These are phyloP conservation scores for Pseudonitzschia pungens DNA, from an alignment of 108 stramenopile species.

Conservation along the genomic window DNA sequence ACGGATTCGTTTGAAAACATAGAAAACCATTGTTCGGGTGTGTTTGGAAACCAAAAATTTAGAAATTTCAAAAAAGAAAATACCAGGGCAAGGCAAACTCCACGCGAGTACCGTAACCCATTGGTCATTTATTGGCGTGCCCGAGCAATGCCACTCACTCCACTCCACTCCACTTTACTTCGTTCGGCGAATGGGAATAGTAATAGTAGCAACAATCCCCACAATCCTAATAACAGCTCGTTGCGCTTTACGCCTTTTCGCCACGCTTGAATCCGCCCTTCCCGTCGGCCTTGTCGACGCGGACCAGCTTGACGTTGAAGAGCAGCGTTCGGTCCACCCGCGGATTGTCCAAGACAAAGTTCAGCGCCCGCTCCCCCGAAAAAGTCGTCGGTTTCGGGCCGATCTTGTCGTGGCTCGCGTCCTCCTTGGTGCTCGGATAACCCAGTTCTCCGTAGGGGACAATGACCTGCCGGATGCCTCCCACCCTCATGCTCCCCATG, in stretches of 20 bases:
- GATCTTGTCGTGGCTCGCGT: slow-evolving; percentile 71
- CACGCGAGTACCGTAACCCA: too few relatives aligned
- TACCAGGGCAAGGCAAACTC: too few relatives aligned
- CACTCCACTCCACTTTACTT: background rate
- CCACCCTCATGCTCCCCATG: slow-evolving; percentile 71
- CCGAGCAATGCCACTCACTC: too few relatives aligned
- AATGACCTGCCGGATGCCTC: slow-evolving; percentile 87
- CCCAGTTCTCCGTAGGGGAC: slow-evolving; percentile 79
- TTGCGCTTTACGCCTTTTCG: slow-evolving; percentile 9
- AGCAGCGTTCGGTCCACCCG: slow-evolving; percentile 88
- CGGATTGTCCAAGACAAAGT: slow-evolving; percentile 92
- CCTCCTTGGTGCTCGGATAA: slow-evolving; percentile 59
- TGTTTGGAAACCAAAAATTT: too few relatives aligned
- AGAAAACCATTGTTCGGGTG: too few relatives aligned
- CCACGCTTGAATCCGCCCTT: slow-evolving; percentile 73
- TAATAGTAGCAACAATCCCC: too few relatives aligned
- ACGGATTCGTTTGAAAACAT: too few relatives aligned
- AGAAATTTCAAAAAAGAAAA: too few relatives aligned
- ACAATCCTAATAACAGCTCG: too few relatives aligned
- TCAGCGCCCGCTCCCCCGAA: slow-evolving; percentile 82
- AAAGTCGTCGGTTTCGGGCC: slow-evolving; percentile 93
- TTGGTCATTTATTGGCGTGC: too few relatives aligned
- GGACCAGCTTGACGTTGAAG: slow-evolving; percentile 88
- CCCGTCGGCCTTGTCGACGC: slow-evolving; percentile 89
- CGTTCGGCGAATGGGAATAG: too few relatives aligned